These are phyloP conservation scores for Paramecium bursaria DNA, from an alignment of 73 alveolate species.

Conservation along the genomic window DNA sequence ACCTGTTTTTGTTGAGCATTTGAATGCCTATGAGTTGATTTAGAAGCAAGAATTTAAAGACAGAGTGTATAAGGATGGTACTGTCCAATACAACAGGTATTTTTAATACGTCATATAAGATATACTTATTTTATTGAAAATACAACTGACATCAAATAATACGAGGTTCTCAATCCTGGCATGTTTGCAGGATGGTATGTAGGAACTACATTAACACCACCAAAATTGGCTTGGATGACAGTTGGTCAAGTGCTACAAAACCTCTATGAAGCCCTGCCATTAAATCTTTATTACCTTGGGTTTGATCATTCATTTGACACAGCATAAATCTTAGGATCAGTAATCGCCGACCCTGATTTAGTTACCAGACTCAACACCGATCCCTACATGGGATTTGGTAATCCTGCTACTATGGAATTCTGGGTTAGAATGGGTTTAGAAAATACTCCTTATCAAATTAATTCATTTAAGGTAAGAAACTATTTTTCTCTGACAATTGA, in stretches of 20 bases:
- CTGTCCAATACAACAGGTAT: not conserved
- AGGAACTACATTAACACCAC: conserved; percentile 9
- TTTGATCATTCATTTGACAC: conserved; percentile 32
- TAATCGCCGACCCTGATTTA: not conserved
- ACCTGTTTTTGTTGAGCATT: conserved; percentile 40
- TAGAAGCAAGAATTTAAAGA: conserved; percentile 25
- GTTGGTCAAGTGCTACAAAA: conserved; percentile 27
- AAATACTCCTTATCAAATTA: too few relatives aligned
- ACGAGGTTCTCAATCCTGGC: conserved; percentile 33
- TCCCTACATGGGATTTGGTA: conserved; percentile 37
- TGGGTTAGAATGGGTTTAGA: conserved; percentile 60
- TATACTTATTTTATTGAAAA: conserved; percentile 10
- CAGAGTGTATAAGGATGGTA: not conserved
- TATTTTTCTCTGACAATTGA: too few relatives aligned
- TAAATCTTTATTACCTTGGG: conserved; percentile 25
- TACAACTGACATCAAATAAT: conserved; percentile 1
- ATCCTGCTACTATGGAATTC: conserved; percentile 45
- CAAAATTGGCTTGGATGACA: conserved; percentile 62
- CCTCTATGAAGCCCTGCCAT: not conserved
- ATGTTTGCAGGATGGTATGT: conserved; percentile 59
- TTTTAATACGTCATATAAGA: not conserved
- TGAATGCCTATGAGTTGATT: not conserved
- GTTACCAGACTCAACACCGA: not conserved
- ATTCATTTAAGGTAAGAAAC: too few relatives aligned
- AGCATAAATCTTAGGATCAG: not conserved